Base-by-base conservation (phyloP, 371 early-diverging fungal species). In the Rhizopus microsporus region DNA sequence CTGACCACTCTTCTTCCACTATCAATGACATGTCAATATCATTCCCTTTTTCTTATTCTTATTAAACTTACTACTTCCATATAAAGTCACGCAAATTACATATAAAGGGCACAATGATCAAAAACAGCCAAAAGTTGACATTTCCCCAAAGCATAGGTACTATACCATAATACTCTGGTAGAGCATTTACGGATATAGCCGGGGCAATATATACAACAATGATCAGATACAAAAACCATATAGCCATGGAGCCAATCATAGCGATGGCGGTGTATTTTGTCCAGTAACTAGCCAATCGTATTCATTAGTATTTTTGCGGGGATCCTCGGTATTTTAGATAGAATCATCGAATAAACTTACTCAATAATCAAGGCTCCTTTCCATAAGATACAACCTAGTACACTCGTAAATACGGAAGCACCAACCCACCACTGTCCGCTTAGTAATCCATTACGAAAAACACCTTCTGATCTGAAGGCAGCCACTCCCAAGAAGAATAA, bases 191-290 rank as follows among this genome's bases (percentile, higher is more conserved):
- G 8, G 69, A 64, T 15, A 69, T 30, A 2, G 54, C 29, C 29
- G 95, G 93, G 23, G 87, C 95, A 29, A 93, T 67, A 17, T 78
- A 63, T 5, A 88, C 78, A 64, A 92, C 94, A 13, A 94, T 37
- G 0, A 94, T 89, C 69, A 94, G 75, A 49, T 88, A 85, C 30
- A 86, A 71, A 54, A 95, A 71, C 94, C 94, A 96, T 70, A 94
- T 79, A 5, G 83, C 43, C 72, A 90, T 80, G 13, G 92, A 90
- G 5, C 91, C 92, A 15, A 88, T 82, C 48, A 90, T 86, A 17
- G 92, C 86, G 15, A 90, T 60, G 51, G 82, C 81, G 0, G 92
- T 87, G 66, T 87, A 92, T 63, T 88, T 90, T 54, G 87, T 92
- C 91, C 91, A 92, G 47, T 83, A 72, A 38, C 81, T 82, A 56